Conservation (phyloP, 1,139 yeast genomes). For the Sugiyamaella neomexicana region DNA sequence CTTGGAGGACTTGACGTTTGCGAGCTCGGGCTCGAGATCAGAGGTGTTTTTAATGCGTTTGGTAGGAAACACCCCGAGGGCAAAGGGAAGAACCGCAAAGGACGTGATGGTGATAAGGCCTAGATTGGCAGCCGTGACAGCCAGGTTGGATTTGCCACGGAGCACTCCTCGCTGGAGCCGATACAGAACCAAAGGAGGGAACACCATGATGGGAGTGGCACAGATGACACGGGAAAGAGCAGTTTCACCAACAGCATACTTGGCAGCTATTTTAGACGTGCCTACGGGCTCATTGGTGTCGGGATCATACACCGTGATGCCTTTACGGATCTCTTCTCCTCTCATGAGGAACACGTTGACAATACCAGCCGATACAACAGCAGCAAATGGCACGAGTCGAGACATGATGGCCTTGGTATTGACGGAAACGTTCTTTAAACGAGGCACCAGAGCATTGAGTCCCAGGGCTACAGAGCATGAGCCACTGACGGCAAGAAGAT, state of each 20-base stretch:
- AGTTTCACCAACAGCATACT: conserved; percentile 93
- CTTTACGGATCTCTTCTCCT: conserved; percentile 87
- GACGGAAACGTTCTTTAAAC: conserved; percentile 65
- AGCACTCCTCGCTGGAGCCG: conserved; percentile 68
- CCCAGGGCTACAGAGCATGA: conserved; percentile 96
- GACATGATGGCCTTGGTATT: conserved; percentile 69
- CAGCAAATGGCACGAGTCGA: conserved; percentile 89
- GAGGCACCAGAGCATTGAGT: conserved; percentile 82
- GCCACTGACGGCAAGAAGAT: conserved; percentile 86
- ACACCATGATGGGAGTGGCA: conserved; percentile 95
- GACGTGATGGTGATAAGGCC: conserved; percentile 86
- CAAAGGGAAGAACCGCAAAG: conserved; percentile 86
- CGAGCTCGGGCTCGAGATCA: conserved; percentile 72
- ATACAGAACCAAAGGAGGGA: conserved; percentile 84
- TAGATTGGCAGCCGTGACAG: conserved; percentile 69
- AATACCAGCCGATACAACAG: conserved; percentile 19
- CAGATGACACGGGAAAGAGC: conserved; percentile 92
- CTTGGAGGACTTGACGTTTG: conserved; percentile 56
- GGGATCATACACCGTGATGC: conserved; percentile 73
- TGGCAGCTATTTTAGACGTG: conserved; percentile 79
- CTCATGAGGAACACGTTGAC: conserved; percentile 55
- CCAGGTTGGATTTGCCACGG: conserved; percentile 50
- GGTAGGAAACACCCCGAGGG: conserved; percentile 94
- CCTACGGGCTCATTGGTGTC: conserved; percentile 58
- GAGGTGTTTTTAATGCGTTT: conserved; percentile 60